These are phyloP conservation scores for Agaricus blazei DNA, from an alignment of 768 basidiomycete genomes.

Conservation along the genomic window DNA sequence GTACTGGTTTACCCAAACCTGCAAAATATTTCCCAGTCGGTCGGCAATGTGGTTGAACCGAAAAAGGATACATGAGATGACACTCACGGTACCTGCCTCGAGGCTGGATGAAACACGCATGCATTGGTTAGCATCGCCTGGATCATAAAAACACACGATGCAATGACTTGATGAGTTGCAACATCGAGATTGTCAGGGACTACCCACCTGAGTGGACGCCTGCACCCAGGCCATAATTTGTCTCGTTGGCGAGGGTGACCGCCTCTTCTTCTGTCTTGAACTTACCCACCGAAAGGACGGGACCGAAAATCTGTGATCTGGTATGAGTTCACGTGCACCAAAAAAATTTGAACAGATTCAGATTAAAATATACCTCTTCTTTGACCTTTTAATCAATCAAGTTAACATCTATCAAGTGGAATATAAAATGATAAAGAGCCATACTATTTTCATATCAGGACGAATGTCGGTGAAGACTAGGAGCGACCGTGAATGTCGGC, in stretches of 20 bases:
- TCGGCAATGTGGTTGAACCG: neutral
- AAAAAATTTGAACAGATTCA: conserved; percentile 7
- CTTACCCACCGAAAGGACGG: conserved; percentile 77
- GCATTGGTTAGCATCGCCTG: conserved; percentile 81
- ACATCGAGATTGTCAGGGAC: neutral
- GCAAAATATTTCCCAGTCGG: neutral
- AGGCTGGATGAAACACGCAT: conserved; percentile 83
- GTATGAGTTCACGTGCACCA: conserved; percentile 10
- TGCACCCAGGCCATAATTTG: conserved; percentile 87
- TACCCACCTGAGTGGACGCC: conserved; percentile 81
- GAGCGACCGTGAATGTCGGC: conserved; percentile 1
- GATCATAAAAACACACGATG: conserved; percentile 12
- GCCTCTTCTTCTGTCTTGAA: conserved; percentile 90
- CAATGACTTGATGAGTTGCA: conserved; percentile 5
- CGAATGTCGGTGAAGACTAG: conserved; percentile 80
- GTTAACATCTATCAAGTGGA: neutral
- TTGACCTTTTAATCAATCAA: conserved; percentile 38
- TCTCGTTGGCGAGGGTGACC: conserved; percentile 79
- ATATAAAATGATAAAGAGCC: conserved; percentile 17
- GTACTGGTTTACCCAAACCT: conserved; percentile 95
- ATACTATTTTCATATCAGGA: conserved; percentile 81
- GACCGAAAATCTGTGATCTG: conserved; percentile 78
- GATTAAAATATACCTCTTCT: conserved; percentile 51
- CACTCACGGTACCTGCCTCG: conserved; percentile 80
- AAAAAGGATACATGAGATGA: conserved; percentile 9